These are phyloP conservation scores for Ustilago bromivora DNA, from an alignment of 1,284 basidiomycete species.

Conservation along the genomic window DNA sequence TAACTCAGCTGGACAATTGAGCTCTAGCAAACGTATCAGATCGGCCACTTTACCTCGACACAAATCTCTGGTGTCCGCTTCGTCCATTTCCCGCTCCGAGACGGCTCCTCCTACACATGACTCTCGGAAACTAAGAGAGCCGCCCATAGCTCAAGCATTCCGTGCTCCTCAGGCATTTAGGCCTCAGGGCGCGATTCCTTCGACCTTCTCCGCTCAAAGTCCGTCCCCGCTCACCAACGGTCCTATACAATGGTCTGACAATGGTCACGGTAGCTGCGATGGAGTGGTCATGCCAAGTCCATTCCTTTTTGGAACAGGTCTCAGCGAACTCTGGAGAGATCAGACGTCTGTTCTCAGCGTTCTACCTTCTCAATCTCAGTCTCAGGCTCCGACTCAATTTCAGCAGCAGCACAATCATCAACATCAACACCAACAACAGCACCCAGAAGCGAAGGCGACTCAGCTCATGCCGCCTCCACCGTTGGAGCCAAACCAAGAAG, in stretches of 20 bases:
- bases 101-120: slow-evolving; percentile 13
- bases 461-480: neutral
- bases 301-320: neutral
- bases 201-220: neutral
- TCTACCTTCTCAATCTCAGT: neutral
- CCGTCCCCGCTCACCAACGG: neutral
- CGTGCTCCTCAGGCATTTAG: neutral
- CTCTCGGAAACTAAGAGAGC: neutral
- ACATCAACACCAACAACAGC: slow-evolving; percentile 4
- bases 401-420: slow-evolving; percentile 1
- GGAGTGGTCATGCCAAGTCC: neutral
- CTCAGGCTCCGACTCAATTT: too few species aligned
- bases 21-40: slow-evolving; percentile 13
- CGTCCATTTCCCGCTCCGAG: slow-evolving; percentile 10
- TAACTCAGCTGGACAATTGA: neutral
- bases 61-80: neutral
- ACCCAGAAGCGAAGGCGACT: neutral
- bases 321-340: neutral
- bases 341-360: neutral
- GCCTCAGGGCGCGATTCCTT: neutral
- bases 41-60: slow-evolving; percentile 19
- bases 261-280: neutral
- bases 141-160: neutral
- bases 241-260: neutral
- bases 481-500: slow-evolving; percentile 8